Evolutionary conservation across 2,329 filamentous ascomycete genomes (phyloP).

Genomic region (Pestalotiopsis sp.): DNA sequence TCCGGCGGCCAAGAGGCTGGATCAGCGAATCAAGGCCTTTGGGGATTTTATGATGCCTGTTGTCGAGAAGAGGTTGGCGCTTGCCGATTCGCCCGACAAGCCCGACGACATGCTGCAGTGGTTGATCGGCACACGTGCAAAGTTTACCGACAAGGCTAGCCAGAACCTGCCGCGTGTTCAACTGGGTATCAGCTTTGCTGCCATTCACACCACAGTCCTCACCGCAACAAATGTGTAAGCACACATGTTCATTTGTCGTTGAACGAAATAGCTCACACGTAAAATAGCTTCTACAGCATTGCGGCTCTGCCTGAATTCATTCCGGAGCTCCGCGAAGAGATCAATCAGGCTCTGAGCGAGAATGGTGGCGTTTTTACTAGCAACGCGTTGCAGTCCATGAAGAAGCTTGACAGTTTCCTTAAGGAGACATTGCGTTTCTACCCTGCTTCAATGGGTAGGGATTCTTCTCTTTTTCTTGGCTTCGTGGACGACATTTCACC

Average conservation of each 20-base stretch:
- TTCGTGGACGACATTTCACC: background rate
- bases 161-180: constrained; percentile 40
- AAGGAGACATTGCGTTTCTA: constrained; percentile 27
- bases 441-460: constrained; percentile 25
- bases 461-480: background rate
- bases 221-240: constrained; percentile 41
- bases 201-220: constrained; percentile 51
- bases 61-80: background rate
- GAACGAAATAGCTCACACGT: background rate
- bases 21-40: background rate
- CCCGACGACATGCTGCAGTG: constrained; percentile 49
- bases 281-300: constrained; percentile 45
- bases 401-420: constrained; percentile 36
- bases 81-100: constrained; percentile 15
- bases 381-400: constrained; percentile 28
- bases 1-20: background rate
- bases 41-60: constrained; percentile 2
- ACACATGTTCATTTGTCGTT: background rate
- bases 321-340: constrained; percentile 52
- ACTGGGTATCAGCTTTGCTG: constrained; percentile 46
- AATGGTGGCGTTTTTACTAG: constrained; percentile 32
- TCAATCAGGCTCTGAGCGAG: constrained; percentile 37
- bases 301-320: constrained; percentile 47
- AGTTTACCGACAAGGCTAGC: constrained; percentile 26
- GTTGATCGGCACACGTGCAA: constrained; percentile 41